These are phyloP conservation scores for Lipomyces starkeyi DNA, from an alignment of 805 yeast species.

Conservation along the genomic window DNA sequence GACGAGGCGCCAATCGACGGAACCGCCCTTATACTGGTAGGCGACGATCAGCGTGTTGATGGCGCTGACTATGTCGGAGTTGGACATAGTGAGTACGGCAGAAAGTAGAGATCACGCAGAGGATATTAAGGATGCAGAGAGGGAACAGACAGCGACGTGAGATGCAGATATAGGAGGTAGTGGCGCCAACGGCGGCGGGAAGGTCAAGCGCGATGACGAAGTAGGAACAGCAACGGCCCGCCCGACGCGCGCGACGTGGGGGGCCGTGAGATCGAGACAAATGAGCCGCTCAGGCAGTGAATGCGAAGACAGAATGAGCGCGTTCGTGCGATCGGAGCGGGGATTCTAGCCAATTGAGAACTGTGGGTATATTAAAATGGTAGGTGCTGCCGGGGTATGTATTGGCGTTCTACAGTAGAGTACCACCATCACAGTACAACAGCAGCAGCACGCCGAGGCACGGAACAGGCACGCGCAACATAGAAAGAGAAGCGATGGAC, in stretches of 20 bases:
- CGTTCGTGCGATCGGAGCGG: neutral
- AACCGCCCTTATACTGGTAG: slow-evolving; percentile 34
- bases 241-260: neutral
- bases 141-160: neutral
- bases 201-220: neutral
- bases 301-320: neutral
- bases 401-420: too few species aligned
- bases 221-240: neutral
- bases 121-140: neutral
- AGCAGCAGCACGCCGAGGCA: neutral
- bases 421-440: neutral
- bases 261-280: neutral
- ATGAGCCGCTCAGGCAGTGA: neutral
- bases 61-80: slow-evolving; percentile 38
- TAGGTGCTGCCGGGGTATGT: too few species aligned
- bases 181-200: neutral
- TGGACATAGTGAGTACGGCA: slow-evolving; percentile 29
- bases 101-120: neutral
- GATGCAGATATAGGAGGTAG: neutral
- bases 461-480: neutral
- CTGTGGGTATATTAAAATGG: neutral
- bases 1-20: slow-evolving; percentile 40
- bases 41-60: slow-evolving; percentile 37
- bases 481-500: neutral
- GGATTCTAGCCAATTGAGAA: neutral